Percentiles rank a stretch among this genome's conserved stretches.
Conservation (phyloP, 495 filamentous ascomycete species). For the Penicillium manginii region DNA sequence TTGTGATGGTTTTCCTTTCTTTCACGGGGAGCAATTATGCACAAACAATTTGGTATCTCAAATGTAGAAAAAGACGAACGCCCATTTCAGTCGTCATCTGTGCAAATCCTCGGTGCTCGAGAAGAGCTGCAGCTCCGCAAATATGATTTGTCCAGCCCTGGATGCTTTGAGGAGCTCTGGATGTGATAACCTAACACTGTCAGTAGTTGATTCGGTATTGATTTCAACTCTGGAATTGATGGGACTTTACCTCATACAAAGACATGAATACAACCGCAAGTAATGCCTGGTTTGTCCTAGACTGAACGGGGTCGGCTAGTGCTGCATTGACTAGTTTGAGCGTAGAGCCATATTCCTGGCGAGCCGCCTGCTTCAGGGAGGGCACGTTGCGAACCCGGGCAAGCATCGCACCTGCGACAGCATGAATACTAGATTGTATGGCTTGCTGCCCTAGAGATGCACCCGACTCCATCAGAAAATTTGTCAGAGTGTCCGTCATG, state of each 20-base stretch:
- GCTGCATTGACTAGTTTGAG: constrained; percentile 24
- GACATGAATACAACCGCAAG: constrained; percentile 25
- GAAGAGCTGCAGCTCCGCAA: constrained; percentile 9
- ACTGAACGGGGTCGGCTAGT: constrained; percentile 15
- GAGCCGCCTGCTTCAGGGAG: constrained; percentile 13
- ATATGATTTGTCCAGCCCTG: constrained; percentile 11
- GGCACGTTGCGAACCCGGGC: neutral
- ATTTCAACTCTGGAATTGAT: neutral
- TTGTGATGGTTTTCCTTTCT: neutral
- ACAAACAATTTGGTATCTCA: constrained; percentile 9
- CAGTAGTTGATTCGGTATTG: neutral
- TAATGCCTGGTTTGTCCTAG: constrained; percentile 21
- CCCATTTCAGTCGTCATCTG: constrained; percentile 3
- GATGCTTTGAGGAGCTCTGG: constrained; percentile 4
- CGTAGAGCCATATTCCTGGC: constrained; percentile 25
- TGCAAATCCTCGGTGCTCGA: constrained; percentile 3
- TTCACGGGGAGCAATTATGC: neutral
- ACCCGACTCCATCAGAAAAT: neutral
- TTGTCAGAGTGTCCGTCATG: constrained; percentile 10
- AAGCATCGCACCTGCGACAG: constrained; percentile 9
- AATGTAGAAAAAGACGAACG: constrained; percentile 6
- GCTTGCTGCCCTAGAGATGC: constrained; percentile 6
- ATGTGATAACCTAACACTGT: constrained; percentile 2
- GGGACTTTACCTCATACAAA: constrained; percentile 26
- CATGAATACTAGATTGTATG: constrained; percentile 5